phyloP scores from a whole-genome alignment of 1,284 basidiomycete genomes.

The Irpex lacteus region DNA sequence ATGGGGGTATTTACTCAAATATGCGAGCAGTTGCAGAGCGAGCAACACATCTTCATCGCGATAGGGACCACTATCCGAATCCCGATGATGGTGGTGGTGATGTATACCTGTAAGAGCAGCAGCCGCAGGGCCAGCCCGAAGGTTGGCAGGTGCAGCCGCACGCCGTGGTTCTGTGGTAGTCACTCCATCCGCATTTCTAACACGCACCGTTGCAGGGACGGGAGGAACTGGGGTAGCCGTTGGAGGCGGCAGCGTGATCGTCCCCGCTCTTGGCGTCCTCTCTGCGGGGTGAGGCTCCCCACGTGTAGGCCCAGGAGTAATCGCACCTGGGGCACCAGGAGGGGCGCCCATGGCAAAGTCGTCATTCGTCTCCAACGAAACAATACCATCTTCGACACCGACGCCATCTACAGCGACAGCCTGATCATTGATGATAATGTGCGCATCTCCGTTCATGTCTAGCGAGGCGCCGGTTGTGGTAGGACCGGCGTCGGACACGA shows the following conservation, averaged over 20 bases:
- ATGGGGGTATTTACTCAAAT: conserved; percentile 97
- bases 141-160: conserved; percentile 3
- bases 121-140: conserved; percentile 6
- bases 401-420: conserved; percentile 45
- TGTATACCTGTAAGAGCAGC: conserved; percentile 18
- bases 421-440: conserved; percentile 64
- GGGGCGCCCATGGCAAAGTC: conserved; percentile 86
- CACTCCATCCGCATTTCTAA: conserved; percentile 5
- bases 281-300: conserved; percentile 26
- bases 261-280: conserved; percentile 28
- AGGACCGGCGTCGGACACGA: conserved; percentile 51
- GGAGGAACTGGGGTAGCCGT: conserved; percentile 22
- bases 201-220: conserved; percentile 14
- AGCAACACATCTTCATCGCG: conserved; percentile 95
- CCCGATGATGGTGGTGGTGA: conserved; percentile 34
- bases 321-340: conserved; percentile 77
- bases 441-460: conserved; percentile 52
- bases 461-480: conserved; percentile 35
- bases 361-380: conserved; percentile 65
- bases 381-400: conserved; percentile 70
- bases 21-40: conserved; percentile 90
- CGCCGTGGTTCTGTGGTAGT: conserved; percentile 15
- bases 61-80: conserved; percentile 61
- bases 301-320: conserved; percentile 37
- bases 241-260: conserved; percentile 23